Evolutionary conservation across 2,329 filamentous ascomycete species (phyloP).

Genomic region (Samsoniella hepiali): DNA sequence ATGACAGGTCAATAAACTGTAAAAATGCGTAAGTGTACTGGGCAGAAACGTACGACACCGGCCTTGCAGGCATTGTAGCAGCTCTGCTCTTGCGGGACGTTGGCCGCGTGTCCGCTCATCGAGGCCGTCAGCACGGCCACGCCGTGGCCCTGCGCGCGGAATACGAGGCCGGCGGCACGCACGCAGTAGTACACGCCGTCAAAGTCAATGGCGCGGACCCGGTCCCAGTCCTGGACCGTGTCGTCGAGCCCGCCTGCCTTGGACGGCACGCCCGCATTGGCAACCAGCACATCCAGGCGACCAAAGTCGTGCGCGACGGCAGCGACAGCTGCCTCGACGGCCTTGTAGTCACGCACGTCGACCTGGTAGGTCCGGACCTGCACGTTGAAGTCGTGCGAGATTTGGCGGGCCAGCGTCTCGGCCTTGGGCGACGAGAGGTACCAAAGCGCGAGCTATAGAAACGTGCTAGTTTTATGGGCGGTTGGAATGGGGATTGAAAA

Average conservation of each 20-base stretch:
- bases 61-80: slow-evolving; percentile 60
- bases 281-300: slow-evolving; percentile 66
- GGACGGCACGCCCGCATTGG: slow-evolving; percentile 68
- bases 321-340: too few species aligned
- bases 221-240: slow-evolving; percentile 61
- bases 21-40: too few species aligned
- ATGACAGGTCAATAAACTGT: too few species aligned
- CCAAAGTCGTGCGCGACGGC: slow-evolving; percentile 53
- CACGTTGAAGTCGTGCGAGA: too few species aligned
- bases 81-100: slow-evolving; percentile 61
- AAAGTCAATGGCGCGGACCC: slow-evolving; percentile 52
- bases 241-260: slow-evolving; percentile 64
- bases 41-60: too few species aligned
- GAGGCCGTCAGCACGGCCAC: slow-evolving; percentile 63
- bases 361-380: too few species aligned
- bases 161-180: slow-evolving; percentile 56
- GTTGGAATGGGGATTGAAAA: too few species aligned
- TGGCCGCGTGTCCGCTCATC: slow-evolving; percentile 65
- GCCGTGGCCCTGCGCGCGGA: slow-evolving; percentile 55
- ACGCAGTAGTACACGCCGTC: slow-evolving; percentile 66
- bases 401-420: too few species aligned
- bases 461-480: too few species aligned
- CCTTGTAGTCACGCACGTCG: too few species aligned
- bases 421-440: too few species aligned
- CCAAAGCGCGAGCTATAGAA: too few species aligned